A percentile compares a stretch with the other conserved stretches of the same genome.
Evolutionary conservation across 2,329 filamentous ascomycete species (phyloP).

Genomic region (Xylariales sp.): DNA sequence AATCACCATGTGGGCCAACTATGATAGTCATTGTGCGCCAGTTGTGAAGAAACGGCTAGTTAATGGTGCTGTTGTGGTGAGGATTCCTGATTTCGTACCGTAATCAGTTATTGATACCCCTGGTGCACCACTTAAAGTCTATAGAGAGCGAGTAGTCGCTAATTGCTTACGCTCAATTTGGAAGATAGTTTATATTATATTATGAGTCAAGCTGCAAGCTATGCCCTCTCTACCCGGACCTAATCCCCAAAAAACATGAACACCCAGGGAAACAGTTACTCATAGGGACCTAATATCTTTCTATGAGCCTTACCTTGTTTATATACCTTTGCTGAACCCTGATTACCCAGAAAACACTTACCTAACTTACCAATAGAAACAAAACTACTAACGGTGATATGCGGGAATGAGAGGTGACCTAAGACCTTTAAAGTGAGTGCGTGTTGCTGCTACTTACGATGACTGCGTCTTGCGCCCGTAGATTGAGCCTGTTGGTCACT

Average conservation of each 20-base stretch:
- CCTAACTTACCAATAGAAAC: not conserved
- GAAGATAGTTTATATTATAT: conserved; percentile 31
- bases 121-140: conserved; percentile 22
- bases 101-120: conserved; percentile 35
- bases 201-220: conserved; percentile 12
- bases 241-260: conserved; percentile 6
- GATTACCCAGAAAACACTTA: not conserved
- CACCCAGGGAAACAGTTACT: not conserved
- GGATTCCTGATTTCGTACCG: conserved; percentile 26
- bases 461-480: not conserved
- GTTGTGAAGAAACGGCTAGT: conserved; percentile 2
- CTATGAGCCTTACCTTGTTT: not conserved
- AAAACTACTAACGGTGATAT: not conserved
- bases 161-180: conserved; percentile 24
- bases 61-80: conserved; percentile 26
- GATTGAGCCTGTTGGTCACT: not conserved
- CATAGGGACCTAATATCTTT: not conserved
- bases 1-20: conserved; percentile 1
- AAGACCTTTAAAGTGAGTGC: conserved; percentile 1
- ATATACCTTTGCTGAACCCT: not conserved
- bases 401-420: not conserved
- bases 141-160: conserved; percentile 30
- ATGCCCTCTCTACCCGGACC: not conserved
- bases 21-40: conserved; percentile 11
- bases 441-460: conserved; percentile 26